Conservation (phyloP, 2,329 filamentous ascomycete species). For the Aspergillus nomiae region DNA sequence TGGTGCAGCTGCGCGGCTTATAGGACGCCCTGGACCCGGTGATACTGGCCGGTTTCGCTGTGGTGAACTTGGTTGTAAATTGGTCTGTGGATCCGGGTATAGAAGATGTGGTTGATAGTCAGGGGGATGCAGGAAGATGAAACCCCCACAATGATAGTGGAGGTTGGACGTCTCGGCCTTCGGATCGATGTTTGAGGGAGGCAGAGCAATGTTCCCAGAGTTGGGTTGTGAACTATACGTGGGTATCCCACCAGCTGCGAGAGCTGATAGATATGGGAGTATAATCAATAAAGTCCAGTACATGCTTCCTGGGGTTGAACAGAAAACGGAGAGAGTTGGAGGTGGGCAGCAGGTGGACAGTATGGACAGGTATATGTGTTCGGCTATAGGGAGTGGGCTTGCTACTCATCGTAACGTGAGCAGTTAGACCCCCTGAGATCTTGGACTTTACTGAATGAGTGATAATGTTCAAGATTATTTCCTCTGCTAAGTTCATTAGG, state of each 20-base stretch:
- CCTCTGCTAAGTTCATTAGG: too few species aligned
- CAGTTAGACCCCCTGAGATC: too few species aligned
- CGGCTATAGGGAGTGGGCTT: too few species aligned
- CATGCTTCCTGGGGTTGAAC: not conserved
- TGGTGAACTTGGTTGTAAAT: not conserved
- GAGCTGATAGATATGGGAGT: not conserved
- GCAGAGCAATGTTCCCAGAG: too few species aligned
- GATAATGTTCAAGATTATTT: too few species aligned
- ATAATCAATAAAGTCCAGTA: not conserved
- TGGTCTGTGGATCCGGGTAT: not conserved
- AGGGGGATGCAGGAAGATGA: not conserved
- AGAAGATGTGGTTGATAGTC: not conserved
- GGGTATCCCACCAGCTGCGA: not conserved
- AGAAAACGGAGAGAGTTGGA: too few species aligned
- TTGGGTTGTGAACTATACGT: not conserved
- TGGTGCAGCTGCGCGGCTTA: not conserved
- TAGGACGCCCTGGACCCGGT: not conserved
- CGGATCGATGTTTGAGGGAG: not conserved
- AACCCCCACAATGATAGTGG: not conserved
- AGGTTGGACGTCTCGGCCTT: not conserved
- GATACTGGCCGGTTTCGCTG: not conserved
- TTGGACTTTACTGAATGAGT: too few species aligned
- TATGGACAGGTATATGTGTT: too few species aligned
- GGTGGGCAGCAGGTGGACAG: too few species aligned
- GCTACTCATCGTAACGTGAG: too few species aligned